These are phyloP conservation scores for Stylosanthes scabra DNA, from an alignment of 331 rosid genomes.

Conservation along the genomic window DNA sequence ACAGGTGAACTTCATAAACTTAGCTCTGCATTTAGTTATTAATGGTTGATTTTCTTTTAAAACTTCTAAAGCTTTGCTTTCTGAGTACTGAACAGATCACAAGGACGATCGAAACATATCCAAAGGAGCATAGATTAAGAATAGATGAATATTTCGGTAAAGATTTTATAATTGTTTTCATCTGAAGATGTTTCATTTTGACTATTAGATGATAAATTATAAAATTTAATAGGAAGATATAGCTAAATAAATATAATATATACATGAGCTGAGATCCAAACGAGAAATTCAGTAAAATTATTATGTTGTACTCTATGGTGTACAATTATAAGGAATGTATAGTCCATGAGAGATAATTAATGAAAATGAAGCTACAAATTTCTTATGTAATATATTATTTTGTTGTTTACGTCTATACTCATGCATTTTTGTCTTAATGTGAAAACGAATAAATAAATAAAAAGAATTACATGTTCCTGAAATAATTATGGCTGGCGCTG, in stretches of 20 bases:
- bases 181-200: no score
- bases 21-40: neutral
- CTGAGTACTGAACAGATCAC: conserved; percentile 60
- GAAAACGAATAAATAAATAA: no score
- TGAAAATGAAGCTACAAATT: conserved; percentile 1
- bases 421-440: no score
- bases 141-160: neutral
- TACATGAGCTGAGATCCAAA: conserved; percentile 34
- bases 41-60: neutral
- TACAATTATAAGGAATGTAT: conserved; percentile 2
- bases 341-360: conserved; percentile 30
- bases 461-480: neutral
- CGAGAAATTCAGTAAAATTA: conserved; percentile 24
- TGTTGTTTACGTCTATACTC: neutral
- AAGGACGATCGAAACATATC: conserved; percentile 89
- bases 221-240: no score
- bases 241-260: no score
- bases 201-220: no score
- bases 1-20: conserved; percentile 57
- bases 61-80: no score
- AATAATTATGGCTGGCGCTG: neutral
- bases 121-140: conserved; percentile 89
- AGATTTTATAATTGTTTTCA: no score
- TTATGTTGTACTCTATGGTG: neutral
- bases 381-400: neutral